A percentile compares a stretch with the other conserved stretches of the same genome.
Conservation (phyloP, 2,329 filamentous ascomycete species). For the Tolypocladium amazonense region DNA sequence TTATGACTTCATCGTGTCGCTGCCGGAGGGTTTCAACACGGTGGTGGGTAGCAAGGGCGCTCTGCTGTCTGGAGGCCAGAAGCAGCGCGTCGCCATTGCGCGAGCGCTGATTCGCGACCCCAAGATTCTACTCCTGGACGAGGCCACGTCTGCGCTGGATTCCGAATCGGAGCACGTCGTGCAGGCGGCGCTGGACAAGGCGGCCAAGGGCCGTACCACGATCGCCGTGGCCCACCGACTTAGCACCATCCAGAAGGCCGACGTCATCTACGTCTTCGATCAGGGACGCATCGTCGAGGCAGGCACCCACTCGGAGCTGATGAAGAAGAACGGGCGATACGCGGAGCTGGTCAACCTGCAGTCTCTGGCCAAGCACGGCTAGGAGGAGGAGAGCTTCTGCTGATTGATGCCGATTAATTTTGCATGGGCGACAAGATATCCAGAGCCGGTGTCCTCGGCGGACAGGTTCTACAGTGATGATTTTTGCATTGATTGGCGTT, state of each 20-base stretch:
- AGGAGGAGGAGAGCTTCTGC: not conserved
- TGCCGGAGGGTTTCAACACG: conserved; percentile 79
- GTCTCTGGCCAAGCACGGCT: conserved; percentile 53
- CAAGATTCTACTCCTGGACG: conserved; percentile 73
- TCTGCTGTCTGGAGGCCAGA: conserved; percentile 82
- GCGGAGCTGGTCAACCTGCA: conserved; percentile 72
- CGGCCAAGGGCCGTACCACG: conserved; percentile 75
- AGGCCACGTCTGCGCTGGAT: conserved; percentile 70
- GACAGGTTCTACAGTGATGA: not conserved
- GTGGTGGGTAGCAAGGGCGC: conserved; percentile 79
- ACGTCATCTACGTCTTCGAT: conserved; percentile 95
- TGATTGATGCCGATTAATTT: not conserved
- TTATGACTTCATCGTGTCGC: conserved; percentile 78
- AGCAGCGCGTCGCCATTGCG: conserved; percentile 89
- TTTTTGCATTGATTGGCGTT: not conserved
- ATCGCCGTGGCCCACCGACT: conserved; percentile 91
- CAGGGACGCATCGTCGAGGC: conserved; percentile 76
- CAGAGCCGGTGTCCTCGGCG: not conserved
- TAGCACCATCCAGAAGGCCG: conserved; percentile 87
- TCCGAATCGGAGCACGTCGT: conserved; percentile 71
- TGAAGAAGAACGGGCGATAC: conserved; percentile 61
- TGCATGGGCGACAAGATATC: not conserved
- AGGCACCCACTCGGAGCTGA: conserved; percentile 67
- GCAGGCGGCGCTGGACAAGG: conserved; percentile 69
- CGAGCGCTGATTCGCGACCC: conserved; percentile 85